Evolutionary conservation across 164 flowering plant species (phyloP).

Genomic region (Aristolochia californica): DNA sequence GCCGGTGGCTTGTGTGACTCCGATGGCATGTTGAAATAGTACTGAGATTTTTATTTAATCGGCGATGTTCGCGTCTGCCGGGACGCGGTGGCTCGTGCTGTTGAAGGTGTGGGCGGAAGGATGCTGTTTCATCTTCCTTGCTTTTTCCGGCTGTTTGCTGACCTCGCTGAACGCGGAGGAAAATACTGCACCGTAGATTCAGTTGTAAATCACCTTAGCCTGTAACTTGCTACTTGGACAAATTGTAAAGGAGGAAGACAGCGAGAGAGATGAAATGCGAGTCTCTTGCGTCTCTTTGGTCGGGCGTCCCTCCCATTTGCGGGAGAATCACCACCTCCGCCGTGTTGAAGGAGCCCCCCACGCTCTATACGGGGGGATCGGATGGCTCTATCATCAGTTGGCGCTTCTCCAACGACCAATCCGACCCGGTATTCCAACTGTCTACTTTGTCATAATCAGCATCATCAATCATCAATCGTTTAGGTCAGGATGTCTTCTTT

Average conservation of each 20-base stretch:
- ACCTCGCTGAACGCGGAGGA: too few species aligned
- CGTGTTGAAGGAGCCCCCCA: conserved; percentile 47
- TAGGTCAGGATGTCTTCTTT: neutral
- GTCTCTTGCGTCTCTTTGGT: conserved; percentile 82
- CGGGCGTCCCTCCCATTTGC: conserved; percentile 51
- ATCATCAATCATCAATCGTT: neutral
- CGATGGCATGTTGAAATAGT: too few species aligned
- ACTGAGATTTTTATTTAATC: too few species aligned
- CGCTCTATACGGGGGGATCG: conserved; percentile 95
- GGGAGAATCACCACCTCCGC: conserved; percentile 56
- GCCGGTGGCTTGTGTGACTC: too few species aligned
- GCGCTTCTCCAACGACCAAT: conserved; percentile 33
- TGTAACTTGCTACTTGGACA: too few species aligned
- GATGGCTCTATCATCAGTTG: conserved; percentile 98
- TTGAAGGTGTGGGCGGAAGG: too few species aligned
- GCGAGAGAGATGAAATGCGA: conserved; percentile 60
- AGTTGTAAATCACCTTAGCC: too few species aligned
- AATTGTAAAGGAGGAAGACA: neutral
- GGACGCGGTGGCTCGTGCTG: too few species aligned
- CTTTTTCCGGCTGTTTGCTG: too few species aligned
- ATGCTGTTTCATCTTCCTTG: too few species aligned
- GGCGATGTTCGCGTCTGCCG: too few species aligned
- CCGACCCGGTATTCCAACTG: conserved; percentile 22
- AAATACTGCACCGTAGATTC: too few species aligned
- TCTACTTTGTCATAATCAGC: neutral